Evolutionary conservation across 2,329 filamentous ascomycete genomes (phyloP).

Genomic region (Polytolypa hystricis): DNA sequence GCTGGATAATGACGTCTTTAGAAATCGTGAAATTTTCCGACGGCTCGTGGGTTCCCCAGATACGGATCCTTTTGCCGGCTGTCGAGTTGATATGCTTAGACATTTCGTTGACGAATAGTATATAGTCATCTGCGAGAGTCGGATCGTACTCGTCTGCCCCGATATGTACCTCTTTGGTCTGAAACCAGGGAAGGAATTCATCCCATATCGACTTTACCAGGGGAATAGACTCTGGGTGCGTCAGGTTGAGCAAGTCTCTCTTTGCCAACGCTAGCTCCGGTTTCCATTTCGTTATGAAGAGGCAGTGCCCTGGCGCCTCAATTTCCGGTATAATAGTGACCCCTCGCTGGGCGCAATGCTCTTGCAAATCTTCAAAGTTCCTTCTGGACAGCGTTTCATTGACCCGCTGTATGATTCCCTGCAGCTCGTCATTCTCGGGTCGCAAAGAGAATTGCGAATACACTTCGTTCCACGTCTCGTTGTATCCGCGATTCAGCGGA

Average conservation of each 20-base stretch:
- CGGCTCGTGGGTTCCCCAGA: constrained; percentile 48
- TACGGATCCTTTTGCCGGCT: constrained; percentile 38
- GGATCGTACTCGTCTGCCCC: constrained; percentile 42
- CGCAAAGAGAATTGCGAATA: constrained; percentile 47
- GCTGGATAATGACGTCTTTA: constrained; percentile 41
- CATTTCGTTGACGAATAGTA: constrained; percentile 41
- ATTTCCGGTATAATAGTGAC: constrained; percentile 51
- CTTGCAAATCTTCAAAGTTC: constrained; percentile 44
- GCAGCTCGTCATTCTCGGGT: constrained; percentile 38
- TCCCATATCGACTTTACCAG: constrained; percentile 43
- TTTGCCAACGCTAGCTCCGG: constrained; percentile 43
- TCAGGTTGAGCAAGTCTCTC: constrained; percentile 44
- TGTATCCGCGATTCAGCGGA: constrained; percentile 39
- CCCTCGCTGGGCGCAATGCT: constrained; percentile 42
- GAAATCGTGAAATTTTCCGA: constrained; percentile 29
- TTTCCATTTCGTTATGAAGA: constrained; percentile 49
- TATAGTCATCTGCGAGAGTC: constrained; percentile 35
- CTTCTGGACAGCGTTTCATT: constrained; percentile 46
- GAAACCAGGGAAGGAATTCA: constrained; percentile 41
- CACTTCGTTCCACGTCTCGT: constrained; percentile 37
- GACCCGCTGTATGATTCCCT: constrained; percentile 38
- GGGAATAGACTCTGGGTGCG: constrained; percentile 44
- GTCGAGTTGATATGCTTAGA: constrained; percentile 33
- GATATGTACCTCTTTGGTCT: constrained; percentile 41
- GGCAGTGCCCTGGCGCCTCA: constrained; percentile 47